phyloP scores from a whole-genome alignment of 2,329 filamentous ascomycete genomes.

The Ascochyta koolunga region DNA sequence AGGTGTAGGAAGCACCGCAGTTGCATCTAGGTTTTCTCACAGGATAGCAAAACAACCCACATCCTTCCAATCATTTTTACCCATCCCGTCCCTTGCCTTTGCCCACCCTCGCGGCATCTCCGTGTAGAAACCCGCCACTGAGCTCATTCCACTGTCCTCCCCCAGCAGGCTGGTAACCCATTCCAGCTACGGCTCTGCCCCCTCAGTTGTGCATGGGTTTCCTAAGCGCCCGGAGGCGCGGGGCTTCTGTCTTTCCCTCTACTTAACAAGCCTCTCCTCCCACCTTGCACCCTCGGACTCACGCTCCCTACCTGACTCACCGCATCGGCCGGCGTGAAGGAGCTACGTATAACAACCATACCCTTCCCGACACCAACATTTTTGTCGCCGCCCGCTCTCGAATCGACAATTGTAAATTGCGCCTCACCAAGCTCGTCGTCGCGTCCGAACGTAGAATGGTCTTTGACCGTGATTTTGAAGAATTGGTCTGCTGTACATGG shows the following conservation, averaged over 20 bases:
- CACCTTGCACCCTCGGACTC: conserved; percentile 22
- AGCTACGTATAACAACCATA: conserved; percentile 73
- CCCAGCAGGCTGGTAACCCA: background rate
- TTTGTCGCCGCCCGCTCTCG: conserved; percentile 71
- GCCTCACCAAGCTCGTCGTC: conserved; percentile 85
- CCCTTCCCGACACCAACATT: conserved; percentile 75
- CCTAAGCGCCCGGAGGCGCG: conserved; percentile 12
- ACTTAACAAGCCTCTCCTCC: conserved; percentile 54
- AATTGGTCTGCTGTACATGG: conserved; percentile 79
- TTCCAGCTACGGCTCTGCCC: background rate
- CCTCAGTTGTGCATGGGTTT: background rate
- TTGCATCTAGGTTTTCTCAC: background rate
- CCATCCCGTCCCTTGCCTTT: background rate
- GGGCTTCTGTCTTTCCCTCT: conserved; percentile 46
- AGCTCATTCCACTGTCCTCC: background rate
- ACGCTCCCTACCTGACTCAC: conserved; percentile 41
- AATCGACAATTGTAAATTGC: conserved; percentile 90
- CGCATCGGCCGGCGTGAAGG: conserved; percentile 63
- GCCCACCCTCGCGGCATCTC: background rate
- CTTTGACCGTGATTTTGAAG: conserved; percentile 85
- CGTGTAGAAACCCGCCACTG: background rate
- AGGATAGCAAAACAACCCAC: background rate
- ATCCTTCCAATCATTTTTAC: background rate
- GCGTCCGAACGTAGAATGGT: conserved; percentile 82
- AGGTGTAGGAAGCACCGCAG: background rate